Base-by-base conservation (phyloP, 768 basidiomycete species). In the Boletus vinaceobasis region DNA sequence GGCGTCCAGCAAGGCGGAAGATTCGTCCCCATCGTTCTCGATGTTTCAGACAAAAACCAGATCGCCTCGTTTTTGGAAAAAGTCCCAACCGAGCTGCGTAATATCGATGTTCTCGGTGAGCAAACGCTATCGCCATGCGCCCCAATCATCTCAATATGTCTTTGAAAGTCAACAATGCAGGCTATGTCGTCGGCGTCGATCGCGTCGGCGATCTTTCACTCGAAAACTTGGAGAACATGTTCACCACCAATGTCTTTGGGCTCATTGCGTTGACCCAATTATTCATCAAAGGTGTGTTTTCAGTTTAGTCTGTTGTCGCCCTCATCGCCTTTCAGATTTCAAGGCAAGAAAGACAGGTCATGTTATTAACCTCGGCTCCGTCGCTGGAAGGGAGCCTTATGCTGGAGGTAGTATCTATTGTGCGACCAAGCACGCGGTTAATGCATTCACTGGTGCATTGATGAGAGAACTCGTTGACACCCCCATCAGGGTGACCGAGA, bases 291-390 rank as follows among this genome's bases (percentile, higher is more conserved):
- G 80, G 87, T 77, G 4, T 36, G 47, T 51, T 45, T 45, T 35
- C 17, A 48, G 38, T 15, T 19, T 13, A 10, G 47, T 11, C 13
- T 17, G 17, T 36, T 4, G 23, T 55, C 9, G 7, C 38, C 26
- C 46, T 61, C 53, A 71, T 51, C 11, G 42, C 26, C 19, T 31
- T 49, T 14, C 62, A 90, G 90, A 88, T 55, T 92, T 93, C 77
- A 92, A 88, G 68, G 78, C 74, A 50, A 86, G 80, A 67, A 83
- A 87, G 64, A 74, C 83, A 5, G 91, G 93, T 0, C 93, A 95
- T 74, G 77, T 99, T 62, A 98, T 99, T 75, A 96, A 97, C 71
- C 76, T 99, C 47, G 95, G 97, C 8, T 96, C 93, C 11, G 82
- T 99, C 54, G 95, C 97, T 13, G 94, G 90, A 46, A 75, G 79